Conservation (phyloP, 139 green algal genomes). For the Spirogloea muscicola region DNA sequence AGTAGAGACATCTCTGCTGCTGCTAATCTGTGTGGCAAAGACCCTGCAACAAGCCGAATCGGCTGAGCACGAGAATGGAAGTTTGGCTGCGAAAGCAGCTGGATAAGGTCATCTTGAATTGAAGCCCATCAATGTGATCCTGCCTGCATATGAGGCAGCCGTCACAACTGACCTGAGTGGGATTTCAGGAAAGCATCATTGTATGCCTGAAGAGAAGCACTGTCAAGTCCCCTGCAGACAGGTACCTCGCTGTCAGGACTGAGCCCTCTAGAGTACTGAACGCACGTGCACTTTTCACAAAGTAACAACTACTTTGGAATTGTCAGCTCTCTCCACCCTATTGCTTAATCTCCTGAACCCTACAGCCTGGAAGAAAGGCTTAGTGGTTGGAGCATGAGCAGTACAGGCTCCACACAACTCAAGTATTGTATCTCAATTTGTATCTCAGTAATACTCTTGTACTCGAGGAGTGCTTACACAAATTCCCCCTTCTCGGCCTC, state of each 20-base stretch:
- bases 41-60: too few species aligned
- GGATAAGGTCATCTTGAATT: too few species aligned
- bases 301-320: slow-evolving; percentile 16
- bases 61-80: too few species aligned
- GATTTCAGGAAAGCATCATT: slow-evolving; percentile 29
- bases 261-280: too few species aligned
- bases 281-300: too few species aligned
- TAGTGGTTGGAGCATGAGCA: too few species aligned
- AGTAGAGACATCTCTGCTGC: slow-evolving; percentile 31
- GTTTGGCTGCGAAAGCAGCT: too few species aligned
- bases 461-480: slow-evolving; percentile 6
- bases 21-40: slow-evolving; percentile 32
- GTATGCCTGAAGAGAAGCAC: too few species aligned
- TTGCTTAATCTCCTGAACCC: background rate
- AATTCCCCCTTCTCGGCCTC: slow-evolving; percentile 22
- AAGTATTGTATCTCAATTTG: background rate
- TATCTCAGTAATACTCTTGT: background rate
- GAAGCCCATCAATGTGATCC: background rate
- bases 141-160: background rate
- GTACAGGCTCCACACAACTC: too few species aligned
- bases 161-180: slow-evolving; percentile 16
- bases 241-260: too few species aligned
- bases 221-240: too few species aligned
- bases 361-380: too few species aligned
- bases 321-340: background rate